Conservation (phyloP, 2,329 filamentous ascomycete genomes). For the Fusarium sp. region DNA sequence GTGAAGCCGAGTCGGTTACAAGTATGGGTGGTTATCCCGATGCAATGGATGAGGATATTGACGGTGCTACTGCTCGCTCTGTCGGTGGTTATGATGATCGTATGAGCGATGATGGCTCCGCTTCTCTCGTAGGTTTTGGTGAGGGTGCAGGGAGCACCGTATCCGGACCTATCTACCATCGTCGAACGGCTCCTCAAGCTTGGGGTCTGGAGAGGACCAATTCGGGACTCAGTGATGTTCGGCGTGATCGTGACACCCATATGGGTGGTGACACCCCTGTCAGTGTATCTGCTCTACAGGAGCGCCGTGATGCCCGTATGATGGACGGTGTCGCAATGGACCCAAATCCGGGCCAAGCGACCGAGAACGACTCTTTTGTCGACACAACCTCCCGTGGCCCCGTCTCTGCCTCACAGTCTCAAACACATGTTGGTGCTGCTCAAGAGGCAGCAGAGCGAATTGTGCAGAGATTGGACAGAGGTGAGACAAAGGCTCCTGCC, state of each 20-base stretch:
- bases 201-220: conserved; percentile 64
- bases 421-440: conserved; percentile 37
- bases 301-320: conserved; percentile 72
- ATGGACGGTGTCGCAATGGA: conserved; percentile 74
- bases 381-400: conserved; percentile 74
- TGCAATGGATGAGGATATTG: conserved; percentile 67
- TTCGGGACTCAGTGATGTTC: conserved; percentile 64
- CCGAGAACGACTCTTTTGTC: conserved; percentile 67
- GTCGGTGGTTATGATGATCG: conserved; percentile 72
- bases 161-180: conserved; percentile 79
- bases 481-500: conserved; percentile 56
- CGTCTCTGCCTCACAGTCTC: conserved; percentile 56
- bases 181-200: conserved; percentile 58
- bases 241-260: conserved; percentile 52
- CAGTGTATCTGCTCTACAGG: conserved; percentile 61
- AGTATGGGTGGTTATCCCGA: conserved; percentile 61
- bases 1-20: conserved; percentile 70
- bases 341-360: conserved; percentile 61
- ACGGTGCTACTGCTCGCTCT: conserved; percentile 60
- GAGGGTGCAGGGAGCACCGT: conserved; percentile 90
- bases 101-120: conserved; percentile 86
- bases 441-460: conserved; percentile 74
- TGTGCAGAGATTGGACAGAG: conserved; percentile 67
- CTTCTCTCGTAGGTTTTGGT: conserved; percentile 89
- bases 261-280: conserved; percentile 58